Percentiles rank a stretch among this genome's conserved stretches.
These are phyloP conservation scores for Kuraishia piskuri DNA, from an alignment of 805 yeast species.

Conservation along the genomic window DNA sequence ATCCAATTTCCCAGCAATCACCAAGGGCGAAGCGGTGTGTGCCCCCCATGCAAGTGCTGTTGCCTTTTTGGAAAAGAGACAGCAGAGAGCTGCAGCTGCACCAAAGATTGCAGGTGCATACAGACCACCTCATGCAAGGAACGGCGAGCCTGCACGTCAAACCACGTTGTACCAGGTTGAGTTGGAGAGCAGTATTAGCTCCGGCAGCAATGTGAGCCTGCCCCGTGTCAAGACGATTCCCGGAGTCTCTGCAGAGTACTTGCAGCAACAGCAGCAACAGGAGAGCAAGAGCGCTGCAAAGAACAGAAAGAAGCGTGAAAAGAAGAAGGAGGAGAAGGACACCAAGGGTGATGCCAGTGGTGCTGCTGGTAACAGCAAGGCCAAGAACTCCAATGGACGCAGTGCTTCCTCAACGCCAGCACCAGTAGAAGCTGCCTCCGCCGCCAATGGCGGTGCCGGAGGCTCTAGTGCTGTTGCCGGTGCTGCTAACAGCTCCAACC, in stretches of 20 bases:
- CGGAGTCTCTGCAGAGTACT: slow-evolving; percentile 40
- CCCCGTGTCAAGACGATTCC: slow-evolving; percentile 37
- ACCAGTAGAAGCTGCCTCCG: slow-evolving; percentile 2
- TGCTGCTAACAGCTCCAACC: slow-evolving; percentile 17
- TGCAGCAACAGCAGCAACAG: slow-evolving; percentile 20
- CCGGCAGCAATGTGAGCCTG: slow-evolving; percentile 17
- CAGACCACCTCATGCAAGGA: slow-evolving; percentile 93
- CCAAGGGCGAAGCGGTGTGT: slow-evolving; percentile 44
- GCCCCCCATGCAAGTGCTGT: slow-evolving; percentile 65
- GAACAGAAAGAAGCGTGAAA: slow-evolving; percentile 70
- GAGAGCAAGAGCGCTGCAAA: slow-evolving; percentile 62
- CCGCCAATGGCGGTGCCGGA: not conserved
- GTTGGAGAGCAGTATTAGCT: slow-evolving; percentile 22
- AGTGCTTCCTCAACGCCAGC: slow-evolving; percentile 3
- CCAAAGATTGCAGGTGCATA: slow-evolving; percentile 79
- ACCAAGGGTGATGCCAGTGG: slow-evolving; percentile 1
- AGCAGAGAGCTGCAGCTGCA: slow-evolving; percentile 20
- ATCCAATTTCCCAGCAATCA: slow-evolving; percentile 46
- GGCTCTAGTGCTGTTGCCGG: slow-evolving; percentile 8
- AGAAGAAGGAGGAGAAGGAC: slow-evolving; percentile 31
- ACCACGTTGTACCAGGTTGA: slow-evolving; percentile 56
- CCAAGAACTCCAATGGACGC: not conserved
- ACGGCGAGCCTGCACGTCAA: slow-evolving; percentile 25
- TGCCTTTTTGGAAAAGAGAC: slow-evolving; percentile 39
- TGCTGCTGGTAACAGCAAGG: not conserved